Conservation (phyloP, 2,329 filamentous ascomycete genomes). For the Allantophomopsis cytisporea region DNA sequence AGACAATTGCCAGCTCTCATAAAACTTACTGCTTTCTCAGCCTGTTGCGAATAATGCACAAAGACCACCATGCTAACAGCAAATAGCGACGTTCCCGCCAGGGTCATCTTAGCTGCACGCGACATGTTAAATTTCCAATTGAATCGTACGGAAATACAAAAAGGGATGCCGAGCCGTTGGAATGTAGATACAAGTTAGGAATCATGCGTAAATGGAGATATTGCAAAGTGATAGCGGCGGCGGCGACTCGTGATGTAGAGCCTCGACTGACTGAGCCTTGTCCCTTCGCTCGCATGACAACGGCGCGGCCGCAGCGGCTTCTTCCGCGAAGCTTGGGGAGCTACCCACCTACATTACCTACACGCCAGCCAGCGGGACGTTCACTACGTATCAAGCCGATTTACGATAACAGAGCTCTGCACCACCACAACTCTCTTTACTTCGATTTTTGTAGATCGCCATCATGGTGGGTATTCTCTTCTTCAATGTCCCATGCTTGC, state of each 20-base stretch:
- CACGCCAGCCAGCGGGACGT: too few relatives aligned
- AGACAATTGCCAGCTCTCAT: not conserved
- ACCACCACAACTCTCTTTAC: not conserved
- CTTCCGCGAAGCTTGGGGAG: too few relatives aligned
- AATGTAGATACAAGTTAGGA: too few relatives aligned
- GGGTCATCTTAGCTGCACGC: conserved; percentile 73
- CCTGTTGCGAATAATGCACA: conserved; percentile 80
- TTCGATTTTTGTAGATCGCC: not conserved
- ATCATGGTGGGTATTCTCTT: not conserved
- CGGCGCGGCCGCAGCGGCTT: too few relatives aligned
- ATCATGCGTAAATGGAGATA: too few relatives aligned
- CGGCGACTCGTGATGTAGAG: too few relatives aligned
- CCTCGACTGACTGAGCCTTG: too few relatives aligned
- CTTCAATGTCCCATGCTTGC: too few relatives aligned
- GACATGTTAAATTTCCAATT: conserved; percentile 49
- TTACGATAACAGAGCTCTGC: not conserved
- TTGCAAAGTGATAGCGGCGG: too few relatives aligned
- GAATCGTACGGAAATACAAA: not conserved
- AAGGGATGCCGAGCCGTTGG: not conserved
- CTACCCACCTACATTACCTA: too few relatives aligned
- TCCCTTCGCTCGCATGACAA: too few relatives aligned
- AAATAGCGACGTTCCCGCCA: conserved; percentile 63
- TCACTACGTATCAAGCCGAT: too few relatives aligned
- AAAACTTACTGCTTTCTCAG: conserved; percentile 31
- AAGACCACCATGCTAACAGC: conserved; percentile 66